Base-by-base conservation (phyloP, 192 early-diverging fungal species). In the Podila clonocystis region DNA sequence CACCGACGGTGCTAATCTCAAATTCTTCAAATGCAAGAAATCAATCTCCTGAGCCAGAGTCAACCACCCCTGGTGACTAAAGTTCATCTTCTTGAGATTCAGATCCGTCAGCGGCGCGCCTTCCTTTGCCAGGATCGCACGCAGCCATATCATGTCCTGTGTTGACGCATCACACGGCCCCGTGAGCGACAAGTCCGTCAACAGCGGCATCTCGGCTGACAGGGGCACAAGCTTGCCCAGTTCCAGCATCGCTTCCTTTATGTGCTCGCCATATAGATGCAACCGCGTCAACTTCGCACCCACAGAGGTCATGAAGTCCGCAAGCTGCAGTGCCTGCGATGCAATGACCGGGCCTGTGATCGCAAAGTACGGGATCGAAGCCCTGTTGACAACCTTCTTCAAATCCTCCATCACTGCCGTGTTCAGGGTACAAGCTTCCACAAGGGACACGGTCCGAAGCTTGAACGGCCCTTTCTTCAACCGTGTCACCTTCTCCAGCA, bases 41-140 rank as follows among this genome's bases (percentile, higher is more conserved):
- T 77, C 64, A 24, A 77, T 61, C 50, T 77, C 75, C n/a, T 77
- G 62, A 2, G 68, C 75, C 6, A 77, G 63, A 3, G 75, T 77
- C 75, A 77, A 67, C 75, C 75, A 77, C 6, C 75, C 75, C 22
- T 77, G 68, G 36, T 77, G 75, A 30, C 75, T 70, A 24, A 77
- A 34, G 24, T 77, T 70, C 15, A 70, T 58, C 36, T 52, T 65
- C 13, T 70, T 68, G 22, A 77, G 58, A 20, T 77, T 68, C 50
- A 77, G 52, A 24, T 52, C 70, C 8, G 22, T 57, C 19, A 77
- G 19, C 20, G 75, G 75, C 3, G 34, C 9, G 34, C 33, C 52
- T 20, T 34, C 52, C 13, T 77, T 77, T 9, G 28, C 33, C 12
- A 76, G 29, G n/a, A 76, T 28, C 1, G 75, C 50, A 22, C 59